Base-by-base conservation (phyloP, 73 alveolate species). In the Urostyla sp. region DNA sequence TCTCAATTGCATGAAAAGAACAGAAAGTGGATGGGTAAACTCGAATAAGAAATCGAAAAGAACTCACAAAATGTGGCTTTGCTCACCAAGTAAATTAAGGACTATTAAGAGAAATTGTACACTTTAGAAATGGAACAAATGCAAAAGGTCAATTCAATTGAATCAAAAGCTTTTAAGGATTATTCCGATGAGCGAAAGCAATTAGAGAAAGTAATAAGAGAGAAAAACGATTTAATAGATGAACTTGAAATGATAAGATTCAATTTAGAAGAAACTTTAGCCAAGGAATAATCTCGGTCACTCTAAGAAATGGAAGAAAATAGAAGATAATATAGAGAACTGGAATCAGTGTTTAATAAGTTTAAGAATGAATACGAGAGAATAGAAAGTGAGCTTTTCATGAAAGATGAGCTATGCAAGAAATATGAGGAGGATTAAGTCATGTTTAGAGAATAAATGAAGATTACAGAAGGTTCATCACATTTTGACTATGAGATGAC, bases 31-130 rank as follows among this genome's bases (percentile, higher is more conserved):
- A 32, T 37, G 55, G 24, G 67, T 20, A 51, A 75, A 15, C 67
- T 57, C 20, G 79, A 75, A 21, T 7, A 58, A 21, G 67, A 57
- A 27, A 57, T 75, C 0, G 87, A 75, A 60, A 40, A 55, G 52
- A 27, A 38, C 37, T 5, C 63, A 1, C 24, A 56, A 26, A 46
- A 20, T 4, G 48, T 34, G 15, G 23, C 44, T 13, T 8, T 36
- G 20, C 36, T 57, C 27, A 34, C 79, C 52, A 27, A 54, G 18
- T 37, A 75, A 34, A 57, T 57, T 1, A 56, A 58, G 30, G 79
- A 56, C 1, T 67, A 57, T 32, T 38, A 75, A 28, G 69, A 57
- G 31, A 30, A 56, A 67, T 57, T 57, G 44, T 75, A 36, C 37
- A 20, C 13, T 35, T 34, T 75, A 3, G 45, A 75, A 34, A 7